Evolutionary conservation across 352 stramenopile species (phyloP).

Genomic region (Pythium utonaiense): DNA sequence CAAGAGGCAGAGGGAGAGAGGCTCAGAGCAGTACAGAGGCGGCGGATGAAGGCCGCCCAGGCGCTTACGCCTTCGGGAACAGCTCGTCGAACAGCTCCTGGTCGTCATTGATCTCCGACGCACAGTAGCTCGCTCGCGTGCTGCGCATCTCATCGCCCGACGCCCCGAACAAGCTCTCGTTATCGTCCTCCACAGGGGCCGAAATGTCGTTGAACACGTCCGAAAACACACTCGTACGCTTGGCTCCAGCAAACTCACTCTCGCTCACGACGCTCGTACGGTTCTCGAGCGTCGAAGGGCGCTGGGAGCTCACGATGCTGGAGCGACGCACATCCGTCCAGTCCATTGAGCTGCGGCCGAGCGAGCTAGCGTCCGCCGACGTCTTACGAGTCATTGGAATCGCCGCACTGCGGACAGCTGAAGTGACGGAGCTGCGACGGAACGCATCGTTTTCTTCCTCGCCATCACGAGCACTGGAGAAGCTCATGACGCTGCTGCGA

Average conservation of each 20-base stretch:
- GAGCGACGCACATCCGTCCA: slow-evolving; percentile 17
- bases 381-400: slow-evolving; percentile 9
- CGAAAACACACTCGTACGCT: slow-evolving; percentile 25
- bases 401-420: neutral
- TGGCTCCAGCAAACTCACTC: slow-evolving; percentile 11
- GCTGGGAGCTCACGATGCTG: slow-evolving; percentile 6
- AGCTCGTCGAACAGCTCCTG: slow-evolving; percentile 26
- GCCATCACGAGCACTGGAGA: slow-evolving; percentile 2
- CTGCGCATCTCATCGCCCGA: slow-evolving; percentile 7
- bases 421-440: slow-evolving; percentile 7
- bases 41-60: neutral
- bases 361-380: neutral
- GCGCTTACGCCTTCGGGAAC: slow-evolving; percentile 17
- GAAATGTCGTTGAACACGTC: slow-evolving; percentile 28
- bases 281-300: neutral
- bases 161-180: slow-evolving; percentile 8
- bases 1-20: neutral
- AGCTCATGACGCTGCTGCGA: slow-evolving; percentile 10
- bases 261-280: slow-evolving; percentile 11
- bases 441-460: slow-evolving; percentile 1
- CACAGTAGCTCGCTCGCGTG: slow-evolving; percentile 26
- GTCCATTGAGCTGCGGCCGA: slow-evolving; percentile 11
- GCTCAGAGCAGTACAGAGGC: neutral
- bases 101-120: slow-evolving; percentile 27
- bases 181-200: slow-evolving; percentile 18